Evolutionary conservation across 257 asterid genomes (phyloP).

Genomic region (Paraleonurus japonicus): DNA sequence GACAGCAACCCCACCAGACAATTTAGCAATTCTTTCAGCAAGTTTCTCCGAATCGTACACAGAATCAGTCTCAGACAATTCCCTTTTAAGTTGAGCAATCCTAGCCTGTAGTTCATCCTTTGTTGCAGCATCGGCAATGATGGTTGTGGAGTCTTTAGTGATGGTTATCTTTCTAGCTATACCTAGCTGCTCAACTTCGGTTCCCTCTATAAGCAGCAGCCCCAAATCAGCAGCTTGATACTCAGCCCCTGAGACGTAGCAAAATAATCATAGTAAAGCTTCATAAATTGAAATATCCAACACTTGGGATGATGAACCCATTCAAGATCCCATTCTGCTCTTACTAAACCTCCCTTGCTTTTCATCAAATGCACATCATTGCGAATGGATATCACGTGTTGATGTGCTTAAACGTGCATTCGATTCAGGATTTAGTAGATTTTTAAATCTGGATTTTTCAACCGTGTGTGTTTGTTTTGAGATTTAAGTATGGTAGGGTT

Average conservation of each 20-base stretch:
- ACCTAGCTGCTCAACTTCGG: slow-evolving; percentile 74
- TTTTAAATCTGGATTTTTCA: too few relatives aligned
- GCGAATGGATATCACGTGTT: too few relatives aligned
- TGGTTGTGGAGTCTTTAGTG: slow-evolving; percentile 71
- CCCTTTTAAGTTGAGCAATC: slow-evolving; percentile 84
- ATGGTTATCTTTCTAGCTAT: slow-evolving; percentile 84
- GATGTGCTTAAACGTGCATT: too few relatives aligned
- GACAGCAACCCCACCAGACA: slow-evolving; percentile 97
- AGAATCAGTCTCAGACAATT: slow-evolving; percentile 75
- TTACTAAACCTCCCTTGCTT: not conserved
- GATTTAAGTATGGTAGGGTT: too few relatives aligned
- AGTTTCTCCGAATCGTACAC: slow-evolving; percentile 81
- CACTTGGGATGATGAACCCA: not conserved
- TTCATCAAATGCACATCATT: not conserved
- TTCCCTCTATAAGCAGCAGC: slow-evolving; percentile 63
- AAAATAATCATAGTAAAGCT: not conserved
- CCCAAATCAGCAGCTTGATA: slow-evolving; percentile 88
- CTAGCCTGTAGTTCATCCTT: slow-evolving; percentile 91
- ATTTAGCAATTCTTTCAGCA: slow-evolving; percentile 92
- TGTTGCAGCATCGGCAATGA: slow-evolving; percentile 94
- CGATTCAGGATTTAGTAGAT: too few relatives aligned
- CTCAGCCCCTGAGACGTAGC: slow-evolving; percentile 67
- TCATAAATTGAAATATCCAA: not conserved
- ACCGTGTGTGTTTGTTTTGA: too few relatives aligned
- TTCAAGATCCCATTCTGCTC: not conserved